Evolutionary conservation across 352 stramenopile genomes (phyloP).

Genomic region (Pythium diclinum): DNA sequence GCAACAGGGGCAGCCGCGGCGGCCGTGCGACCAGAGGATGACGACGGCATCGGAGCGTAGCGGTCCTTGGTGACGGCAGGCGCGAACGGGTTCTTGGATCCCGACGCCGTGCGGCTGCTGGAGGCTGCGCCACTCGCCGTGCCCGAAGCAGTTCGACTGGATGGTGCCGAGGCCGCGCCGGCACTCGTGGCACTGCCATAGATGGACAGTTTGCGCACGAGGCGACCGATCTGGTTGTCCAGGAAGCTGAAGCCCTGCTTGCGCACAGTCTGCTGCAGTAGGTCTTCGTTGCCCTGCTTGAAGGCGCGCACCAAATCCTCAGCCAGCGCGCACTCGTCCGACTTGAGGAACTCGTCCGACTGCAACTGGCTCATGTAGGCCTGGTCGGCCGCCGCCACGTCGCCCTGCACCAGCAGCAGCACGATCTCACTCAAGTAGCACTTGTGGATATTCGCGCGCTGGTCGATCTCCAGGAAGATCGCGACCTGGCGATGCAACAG

Average conservation of each 20-base stretch:
- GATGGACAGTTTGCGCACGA: conserved; percentile 67
- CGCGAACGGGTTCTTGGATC: conserved; percentile 37
- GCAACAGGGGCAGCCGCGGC: conserved; percentile 6
- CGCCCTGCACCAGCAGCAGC: conserved; percentile 47
- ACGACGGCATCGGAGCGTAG: conserved; percentile 16
- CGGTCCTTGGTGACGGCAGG: conserved; percentile 24
- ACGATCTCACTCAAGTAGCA: conserved; percentile 69
- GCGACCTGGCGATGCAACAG: conserved; percentile 50
- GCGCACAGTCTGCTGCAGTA: conserved; percentile 66
- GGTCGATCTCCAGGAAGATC: conserved; percentile 66
- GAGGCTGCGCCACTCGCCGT: conserved; percentile 16
- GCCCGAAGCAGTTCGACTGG: conserved; percentile 31
- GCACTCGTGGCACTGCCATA: conserved; percentile 31
- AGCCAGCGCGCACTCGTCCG: conserved; percentile 70
- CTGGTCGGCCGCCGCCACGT: conserved; percentile 73
- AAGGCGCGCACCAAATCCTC: conserved; percentile 78
- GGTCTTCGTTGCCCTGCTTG: conserved; percentile 74
- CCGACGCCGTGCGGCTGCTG: conserved; percentile 24
- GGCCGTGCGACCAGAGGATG: conserved; percentile 7
- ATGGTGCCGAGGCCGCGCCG: conserved; percentile 8
- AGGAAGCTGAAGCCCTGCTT: conserved; percentile 76
- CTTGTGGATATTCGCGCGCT: conserved; percentile 70
- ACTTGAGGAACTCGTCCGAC: conserved; percentile 67
- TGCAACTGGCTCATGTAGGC: conserved; percentile 76
- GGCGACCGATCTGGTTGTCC: conserved; percentile 71